Evolutionary conservation across 352 stramenopile genomes (phyloP).

Genomic region (Pseudoperonospora humuli): DNA sequence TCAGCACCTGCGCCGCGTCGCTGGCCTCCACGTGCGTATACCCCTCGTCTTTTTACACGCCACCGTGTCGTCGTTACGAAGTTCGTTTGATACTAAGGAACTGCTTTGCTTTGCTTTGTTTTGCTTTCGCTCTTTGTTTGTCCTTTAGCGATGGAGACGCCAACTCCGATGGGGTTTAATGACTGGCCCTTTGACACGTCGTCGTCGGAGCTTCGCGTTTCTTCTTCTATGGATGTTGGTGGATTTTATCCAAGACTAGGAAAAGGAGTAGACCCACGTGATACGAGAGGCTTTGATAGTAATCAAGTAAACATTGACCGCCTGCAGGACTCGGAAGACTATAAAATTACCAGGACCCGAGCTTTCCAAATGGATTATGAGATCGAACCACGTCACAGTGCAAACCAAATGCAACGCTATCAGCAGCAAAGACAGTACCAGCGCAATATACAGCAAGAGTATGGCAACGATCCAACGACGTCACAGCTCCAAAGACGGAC

Average conservation of each 20-base stretch:
- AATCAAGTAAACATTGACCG: constrained; percentile 5
- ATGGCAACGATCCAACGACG: constrained; percentile 7
- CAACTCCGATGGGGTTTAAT: constrained; percentile 6
- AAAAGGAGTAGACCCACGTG: constrained; percentile 2
- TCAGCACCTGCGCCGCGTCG: constrained; percentile 8
- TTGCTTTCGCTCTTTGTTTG: not conserved
- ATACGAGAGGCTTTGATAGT: not conserved
- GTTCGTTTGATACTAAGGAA: no score
- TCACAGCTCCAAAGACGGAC: constrained; percentile 21
- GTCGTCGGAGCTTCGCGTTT: not conserved
- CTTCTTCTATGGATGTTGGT: constrained; percentile 1
- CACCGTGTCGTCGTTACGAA: no score
- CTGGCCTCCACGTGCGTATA: constrained; percentile 9
- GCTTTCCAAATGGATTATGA: constrained; percentile 21
- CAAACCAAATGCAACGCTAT: constrained; percentile 32
- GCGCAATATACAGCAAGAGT: constrained; percentile 15
- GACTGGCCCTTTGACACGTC: constrained; percentile 20
- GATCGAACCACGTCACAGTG: constrained; percentile 26
- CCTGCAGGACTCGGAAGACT: constrained; percentile 6
- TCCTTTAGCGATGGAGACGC: constrained; percentile 14
- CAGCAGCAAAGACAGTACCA: constrained; percentile 32
- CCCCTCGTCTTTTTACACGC: not conserved
- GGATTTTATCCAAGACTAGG: not conserved
- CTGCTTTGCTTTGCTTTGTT: not conserved
- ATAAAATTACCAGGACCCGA: constrained; percentile 10